A percentile compares a stretch with the other conserved stretches of the same genome.
Evolutionary conservation across 2,329 filamentous ascomycete genomes (phyloP).

Genomic region (Xylariaceae sp.): DNA sequence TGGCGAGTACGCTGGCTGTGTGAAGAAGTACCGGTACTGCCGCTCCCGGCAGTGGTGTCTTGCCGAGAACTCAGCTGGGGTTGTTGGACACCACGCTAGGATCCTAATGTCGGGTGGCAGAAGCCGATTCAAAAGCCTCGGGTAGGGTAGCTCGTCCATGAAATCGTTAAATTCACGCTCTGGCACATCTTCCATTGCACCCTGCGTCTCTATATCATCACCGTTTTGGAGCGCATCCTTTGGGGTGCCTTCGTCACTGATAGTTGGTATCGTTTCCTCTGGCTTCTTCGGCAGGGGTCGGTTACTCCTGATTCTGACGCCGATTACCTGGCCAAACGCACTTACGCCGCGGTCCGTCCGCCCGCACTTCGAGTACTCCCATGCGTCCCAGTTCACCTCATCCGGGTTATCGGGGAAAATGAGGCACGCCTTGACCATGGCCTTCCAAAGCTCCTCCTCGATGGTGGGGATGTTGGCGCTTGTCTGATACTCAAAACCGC

Average conservation of each 20-base stretch:
- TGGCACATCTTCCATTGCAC: conserved; percentile 24
- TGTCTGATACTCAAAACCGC: conserved; percentile 87
- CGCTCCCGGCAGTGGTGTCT: conserved; percentile 92
- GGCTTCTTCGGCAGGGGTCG: conserved; percentile 58
- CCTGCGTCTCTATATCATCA: conserved; percentile 3
- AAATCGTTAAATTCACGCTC: conserved; percentile 65
- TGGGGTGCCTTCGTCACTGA: conserved; percentile 8
- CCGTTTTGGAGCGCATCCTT: conserved; percentile 7
- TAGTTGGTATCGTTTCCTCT: conserved; percentile 17
- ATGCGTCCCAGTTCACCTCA: conserved; percentile 78
- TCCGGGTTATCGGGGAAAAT: conserved; percentile 73
- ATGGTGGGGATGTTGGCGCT: conserved; percentile 78
- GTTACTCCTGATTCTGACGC: conserved; percentile 80
- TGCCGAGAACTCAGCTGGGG: conserved; percentile 81
- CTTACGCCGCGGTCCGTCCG: conserved; percentile 92
- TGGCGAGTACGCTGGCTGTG: conserved; percentile 84
- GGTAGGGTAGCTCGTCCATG: conserved; percentile 83
- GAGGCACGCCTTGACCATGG: conserved; percentile 78
- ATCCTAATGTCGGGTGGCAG: conserved; percentile 89
- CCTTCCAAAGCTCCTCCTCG: conserved; percentile 94
- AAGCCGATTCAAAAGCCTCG: conserved; percentile 81
- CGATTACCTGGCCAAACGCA: conserved; percentile 95
- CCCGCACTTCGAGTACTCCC: conserved; percentile 94
- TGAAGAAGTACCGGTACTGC: conserved; percentile 97
- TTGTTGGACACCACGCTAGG: conserved; percentile 89